Percentiles rank a stretch among this genome's conserved stretches.
Conservation (phyloP, 2,329 filamentous ascomycete genomes). For the Sclerotinia glacialis region DNA sequence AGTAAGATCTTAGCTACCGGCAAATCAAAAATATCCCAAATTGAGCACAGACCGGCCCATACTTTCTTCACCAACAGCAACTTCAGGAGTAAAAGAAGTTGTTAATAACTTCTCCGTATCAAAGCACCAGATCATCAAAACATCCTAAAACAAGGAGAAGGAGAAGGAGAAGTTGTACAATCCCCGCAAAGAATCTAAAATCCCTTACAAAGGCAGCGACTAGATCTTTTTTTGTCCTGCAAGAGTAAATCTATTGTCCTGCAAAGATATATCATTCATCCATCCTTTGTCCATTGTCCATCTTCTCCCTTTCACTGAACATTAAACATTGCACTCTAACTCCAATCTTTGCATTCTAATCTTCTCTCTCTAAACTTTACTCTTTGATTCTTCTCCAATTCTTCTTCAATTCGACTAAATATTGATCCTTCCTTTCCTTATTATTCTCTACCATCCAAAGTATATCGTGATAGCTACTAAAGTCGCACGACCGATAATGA, state of each 20-base stretch:
- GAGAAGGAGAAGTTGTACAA: neutral
- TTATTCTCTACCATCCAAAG: neutral
- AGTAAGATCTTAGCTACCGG: too few species aligned
- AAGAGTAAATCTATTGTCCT: too few species aligned
- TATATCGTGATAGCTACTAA: neutral
- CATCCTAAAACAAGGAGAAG: neutral
- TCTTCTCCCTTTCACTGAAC: neutral
- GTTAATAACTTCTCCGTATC: too few species aligned
- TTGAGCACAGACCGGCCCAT: constrained; percentile 15
- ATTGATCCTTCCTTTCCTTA: constrained; percentile 3
- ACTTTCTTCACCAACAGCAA: neutral
- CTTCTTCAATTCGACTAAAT: constrained; percentile 12
- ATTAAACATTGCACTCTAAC: neutral
- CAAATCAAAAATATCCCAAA: neutral
- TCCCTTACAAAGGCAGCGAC: constrained; percentile 14
- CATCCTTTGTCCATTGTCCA: neutral
- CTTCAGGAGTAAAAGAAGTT: too few species aligned
- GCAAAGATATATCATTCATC: too few species aligned
- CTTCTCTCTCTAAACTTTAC: too few species aligned
- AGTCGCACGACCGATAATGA: constrained; percentile 18
- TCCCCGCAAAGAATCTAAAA: neutral
- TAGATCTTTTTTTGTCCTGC: constrained; percentile 1
- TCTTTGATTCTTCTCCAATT: neutral
- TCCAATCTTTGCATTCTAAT: too few species aligned
- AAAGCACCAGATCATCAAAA: constrained; percentile 2